Percentiles rank a stretch among this genome's conserved stretches.
Evolutionary conservation across 345 rosid species (phyloP).

Genomic region (Odontarrhena argentea): DNA sequence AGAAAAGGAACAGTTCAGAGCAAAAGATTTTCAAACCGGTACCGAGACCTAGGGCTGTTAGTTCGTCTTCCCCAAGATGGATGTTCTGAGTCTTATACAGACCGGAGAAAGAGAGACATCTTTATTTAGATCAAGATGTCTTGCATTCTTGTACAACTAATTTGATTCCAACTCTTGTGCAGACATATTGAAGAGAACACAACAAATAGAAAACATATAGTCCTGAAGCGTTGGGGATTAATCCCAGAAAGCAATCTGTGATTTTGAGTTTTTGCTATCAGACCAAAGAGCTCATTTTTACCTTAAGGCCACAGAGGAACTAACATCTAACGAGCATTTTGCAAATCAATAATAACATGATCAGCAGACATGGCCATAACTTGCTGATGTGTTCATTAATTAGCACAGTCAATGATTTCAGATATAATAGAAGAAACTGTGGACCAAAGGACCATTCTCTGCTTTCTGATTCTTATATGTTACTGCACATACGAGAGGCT

Average conservation of each 20-base stretch:
- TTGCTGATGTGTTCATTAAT: not conserved
- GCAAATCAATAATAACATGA: not conserved
- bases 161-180: slow-evolving; percentile 47
- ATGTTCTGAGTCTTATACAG: slow-evolving; percentile 53
- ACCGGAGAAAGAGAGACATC: slow-evolving; percentile 27
- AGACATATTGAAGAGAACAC: slow-evolving; percentile 42
- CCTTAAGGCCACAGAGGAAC: not conserved
- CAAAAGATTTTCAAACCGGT: slow-evolving; percentile 41
- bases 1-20: slow-evolving; percentile 64
- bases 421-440: not conserved
- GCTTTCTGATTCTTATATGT: not conserved
- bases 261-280: slow-evolving; percentile 19
- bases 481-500: not conserved
- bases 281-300: slow-evolving; percentile 2
- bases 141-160: slow-evolving; percentile 42
- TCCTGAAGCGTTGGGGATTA: slow-evolving; percentile 11
- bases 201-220: slow-evolving; percentile 22
- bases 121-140: slow-evolving; percentile 36
- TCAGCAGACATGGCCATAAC: slow-evolving; percentile 4
- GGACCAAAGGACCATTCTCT: slow-evolving; percentile 1
- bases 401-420: not conserved
- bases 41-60: slow-evolving; percentile 54
- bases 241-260: slow-evolving; percentile 12
- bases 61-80: slow-evolving; percentile 81
- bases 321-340: not conserved